Conservation (phyloP, 805 yeast genomes). For the Starmerella scarabaei region DNA sequence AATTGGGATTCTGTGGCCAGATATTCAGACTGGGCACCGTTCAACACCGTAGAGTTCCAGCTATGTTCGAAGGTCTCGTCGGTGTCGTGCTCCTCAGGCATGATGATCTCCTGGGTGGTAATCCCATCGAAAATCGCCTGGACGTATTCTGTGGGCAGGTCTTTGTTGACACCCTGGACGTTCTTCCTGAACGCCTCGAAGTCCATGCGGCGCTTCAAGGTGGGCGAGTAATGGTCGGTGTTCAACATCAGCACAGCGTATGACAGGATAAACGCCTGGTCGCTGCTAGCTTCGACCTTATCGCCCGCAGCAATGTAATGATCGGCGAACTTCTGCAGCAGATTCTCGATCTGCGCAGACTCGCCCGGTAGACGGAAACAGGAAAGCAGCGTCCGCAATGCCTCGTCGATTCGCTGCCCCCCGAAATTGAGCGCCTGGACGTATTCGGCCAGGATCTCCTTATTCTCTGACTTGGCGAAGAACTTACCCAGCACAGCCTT, state of each 20-base stretch:
- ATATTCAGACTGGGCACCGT: slow-evolving; percentile 13
- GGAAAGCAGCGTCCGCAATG: slow-evolving; percentile 65
- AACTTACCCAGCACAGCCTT: slow-evolving; percentile 80
- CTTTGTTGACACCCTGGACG: slow-evolving; percentile 65
- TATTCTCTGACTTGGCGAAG: slow-evolving; percentile 62
- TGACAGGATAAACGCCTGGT: slow-evolving; percentile 77
- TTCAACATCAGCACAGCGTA: slow-evolving; percentile 89
- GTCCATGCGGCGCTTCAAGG: slow-evolving; percentile 83
- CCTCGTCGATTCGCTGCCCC: slow-evolving; percentile 81
- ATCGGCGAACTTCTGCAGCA: slow-evolving; percentile 74
- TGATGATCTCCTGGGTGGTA: slow-evolving; percentile 73
- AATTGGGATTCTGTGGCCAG: slow-evolving; percentile 4
- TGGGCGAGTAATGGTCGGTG: slow-evolving; percentile 88
- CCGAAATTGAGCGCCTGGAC: slow-evolving; percentile 61
- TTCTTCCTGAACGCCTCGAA: slow-evolving; percentile 69
- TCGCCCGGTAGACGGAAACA: slow-evolving; percentile 93
- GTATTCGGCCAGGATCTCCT: slow-evolving; percentile 47
- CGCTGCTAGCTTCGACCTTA: slow-evolving; percentile 51
- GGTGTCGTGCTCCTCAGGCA: slow-evolving; percentile 96
- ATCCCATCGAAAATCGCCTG: slow-evolving; percentile 71
- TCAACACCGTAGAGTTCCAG: slow-evolving; percentile 29
- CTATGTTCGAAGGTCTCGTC: slow-evolving; percentile 83
- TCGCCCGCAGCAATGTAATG: slow-evolving; percentile 45
- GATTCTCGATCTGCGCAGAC: slow-evolving; percentile 88
- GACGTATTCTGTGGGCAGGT: slow-evolving; percentile 78